Evolutionary conservation across 768 basidiomycete species (phyloP).

Genomic region (Suillus weaverae): DNA sequence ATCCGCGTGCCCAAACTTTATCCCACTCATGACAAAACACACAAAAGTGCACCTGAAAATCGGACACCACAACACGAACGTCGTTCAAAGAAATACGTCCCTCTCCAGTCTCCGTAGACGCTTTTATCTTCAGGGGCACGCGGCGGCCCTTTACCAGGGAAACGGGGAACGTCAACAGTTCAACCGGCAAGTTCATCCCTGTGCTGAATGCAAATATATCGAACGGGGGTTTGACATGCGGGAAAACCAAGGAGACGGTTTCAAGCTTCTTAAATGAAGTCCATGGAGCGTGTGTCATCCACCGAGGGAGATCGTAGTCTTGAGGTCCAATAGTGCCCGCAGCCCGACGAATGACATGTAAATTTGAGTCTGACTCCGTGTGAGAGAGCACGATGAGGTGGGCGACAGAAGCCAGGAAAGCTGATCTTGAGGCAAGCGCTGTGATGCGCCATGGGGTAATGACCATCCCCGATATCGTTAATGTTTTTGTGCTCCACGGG

Average conservation of each 20-base stretch:
- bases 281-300: slow-evolving; percentile 15
- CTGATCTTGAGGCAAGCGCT: slow-evolving; percentile 20
- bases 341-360: not conserved
- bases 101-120: not conserved
- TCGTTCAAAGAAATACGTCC: not conserved
- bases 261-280: slow-evolving; percentile 30
- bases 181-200: not conserved
- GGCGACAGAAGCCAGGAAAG: slow-evolving; percentile 38
- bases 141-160: not conserved
- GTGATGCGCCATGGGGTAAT: slow-evolving; percentile 28
- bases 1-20: not conserved
- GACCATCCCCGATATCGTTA: slow-evolving; percentile 40
- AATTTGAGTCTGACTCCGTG: not conserved
- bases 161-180: not conserved
- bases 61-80: not conserved
- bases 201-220: too few relatives aligned
- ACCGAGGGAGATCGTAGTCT: slow-evolving; percentile 11
- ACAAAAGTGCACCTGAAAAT: not conserved
- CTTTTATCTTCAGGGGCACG: too few relatives aligned
- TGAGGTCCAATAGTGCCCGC: not conserved
- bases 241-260: not conserved
- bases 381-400: slow-evolving; percentile 32
- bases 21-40: not conserved
- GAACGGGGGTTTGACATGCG: not conserved
- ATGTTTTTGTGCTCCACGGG: slow-evolving; percentile 15